phyloP scores from a whole-genome alignment of 805 yeast species.

The Kuraishia piskuri region DNA sequence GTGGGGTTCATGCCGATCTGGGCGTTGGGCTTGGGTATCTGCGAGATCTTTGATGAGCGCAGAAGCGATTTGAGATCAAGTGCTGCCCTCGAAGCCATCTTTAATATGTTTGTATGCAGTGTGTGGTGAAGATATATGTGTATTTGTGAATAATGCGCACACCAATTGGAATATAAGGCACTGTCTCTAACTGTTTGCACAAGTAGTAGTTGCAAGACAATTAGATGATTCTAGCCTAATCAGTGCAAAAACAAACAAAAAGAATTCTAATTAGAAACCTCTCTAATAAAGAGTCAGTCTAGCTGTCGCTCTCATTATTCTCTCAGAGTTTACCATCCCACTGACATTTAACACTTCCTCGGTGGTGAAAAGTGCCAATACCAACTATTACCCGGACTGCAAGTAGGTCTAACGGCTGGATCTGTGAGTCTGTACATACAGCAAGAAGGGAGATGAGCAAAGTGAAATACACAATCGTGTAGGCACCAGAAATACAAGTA shows the following conservation, averaged over 20 bases:
- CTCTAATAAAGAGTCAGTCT: no score
- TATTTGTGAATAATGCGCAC: not conserved
- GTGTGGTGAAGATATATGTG: no score
- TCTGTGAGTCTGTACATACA: no score
- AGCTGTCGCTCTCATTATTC: no score
- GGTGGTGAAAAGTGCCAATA: not conserved
- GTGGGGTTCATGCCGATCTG: constrained; percentile 15
- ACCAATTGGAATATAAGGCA: not conserved
- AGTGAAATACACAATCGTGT: no score
- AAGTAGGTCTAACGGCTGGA: not conserved
- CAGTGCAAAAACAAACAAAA: not conserved
- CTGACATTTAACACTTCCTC: not conserved
- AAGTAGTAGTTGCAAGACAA: no score
- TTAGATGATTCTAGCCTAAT: no score
- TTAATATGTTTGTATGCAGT: not conserved
- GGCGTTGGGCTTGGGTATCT: constrained; percentile 21
- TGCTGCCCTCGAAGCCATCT: not conserved
- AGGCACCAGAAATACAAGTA: no score
- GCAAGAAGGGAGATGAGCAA: no score
- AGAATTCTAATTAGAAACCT: no score
- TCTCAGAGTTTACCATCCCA: no score
- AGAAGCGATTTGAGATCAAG: constrained; percentile 4
- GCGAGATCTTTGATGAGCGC: constrained; percentile 23
- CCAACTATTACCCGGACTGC: not conserved
- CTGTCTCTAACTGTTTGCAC: not conserved